Conservation (phyloP, 75 land plant species). For the Picea glauca region DNA sequence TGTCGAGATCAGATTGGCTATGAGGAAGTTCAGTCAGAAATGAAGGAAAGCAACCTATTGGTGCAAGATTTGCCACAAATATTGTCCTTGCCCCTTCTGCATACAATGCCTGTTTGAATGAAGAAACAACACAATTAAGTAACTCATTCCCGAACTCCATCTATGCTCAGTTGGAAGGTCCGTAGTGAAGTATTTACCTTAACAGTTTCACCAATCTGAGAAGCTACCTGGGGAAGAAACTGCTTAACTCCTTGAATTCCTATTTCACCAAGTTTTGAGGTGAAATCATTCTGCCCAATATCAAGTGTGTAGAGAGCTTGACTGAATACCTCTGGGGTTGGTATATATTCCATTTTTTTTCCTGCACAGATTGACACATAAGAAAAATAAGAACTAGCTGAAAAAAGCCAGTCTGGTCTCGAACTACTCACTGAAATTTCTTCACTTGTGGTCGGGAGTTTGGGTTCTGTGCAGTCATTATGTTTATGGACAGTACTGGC, state of each 20-base stretch:
- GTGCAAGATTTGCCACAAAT: constrained; percentile 63
- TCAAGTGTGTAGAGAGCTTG: constrained; percentile 64
- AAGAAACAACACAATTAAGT: background rate
- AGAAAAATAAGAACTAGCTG: background rate
- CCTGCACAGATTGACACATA: background rate
- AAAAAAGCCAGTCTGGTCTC: background rate
- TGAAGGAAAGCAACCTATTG: constrained; percentile 71
- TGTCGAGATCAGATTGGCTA: constrained; percentile 46
- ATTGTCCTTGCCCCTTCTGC: constrained; percentile 52
- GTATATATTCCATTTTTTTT: constrained; percentile 23
- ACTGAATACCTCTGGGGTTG: constrained; percentile 38
- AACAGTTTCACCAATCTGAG: constrained; percentile 44
- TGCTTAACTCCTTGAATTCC: constrained; percentile 58
- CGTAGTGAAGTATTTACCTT: constrained; percentile 34
- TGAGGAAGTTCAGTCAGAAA: constrained; percentile 55
- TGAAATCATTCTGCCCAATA: constrained; percentile 85
- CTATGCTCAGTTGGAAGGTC: background rate
- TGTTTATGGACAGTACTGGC: too few species aligned
- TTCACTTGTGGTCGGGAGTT: background rate
- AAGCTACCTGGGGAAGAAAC: constrained; percentile 54
- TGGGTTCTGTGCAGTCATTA: background rate
- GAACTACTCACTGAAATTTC: background rate
- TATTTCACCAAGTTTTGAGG: constrained; percentile 34
- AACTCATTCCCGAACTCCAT: background rate
- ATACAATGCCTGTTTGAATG: constrained; percentile 38